Evolutionary conservation across 805 yeast species (phyloP).

Genomic region (Naumovozyma castellii): DNA sequence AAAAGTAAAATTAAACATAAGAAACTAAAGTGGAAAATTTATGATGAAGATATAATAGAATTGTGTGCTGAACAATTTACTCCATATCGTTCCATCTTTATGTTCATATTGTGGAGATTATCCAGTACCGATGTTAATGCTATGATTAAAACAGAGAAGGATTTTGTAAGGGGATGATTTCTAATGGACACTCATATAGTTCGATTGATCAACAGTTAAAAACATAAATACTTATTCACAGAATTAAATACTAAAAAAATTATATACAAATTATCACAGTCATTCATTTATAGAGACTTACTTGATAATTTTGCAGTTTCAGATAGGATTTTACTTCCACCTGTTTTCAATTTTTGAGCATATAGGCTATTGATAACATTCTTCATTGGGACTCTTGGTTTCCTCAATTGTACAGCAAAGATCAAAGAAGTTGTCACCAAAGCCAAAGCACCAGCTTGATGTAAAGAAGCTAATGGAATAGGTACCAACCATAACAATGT

Average conservation of each 20-base stretch:
- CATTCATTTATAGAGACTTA: not conserved
- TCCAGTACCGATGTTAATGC: constrained; percentile 49
- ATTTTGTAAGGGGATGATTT: constrained; percentile 9
- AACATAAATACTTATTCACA: not conserved
- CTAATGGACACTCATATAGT: too few relatives aligned
- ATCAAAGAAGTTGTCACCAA: constrained; percentile 71
- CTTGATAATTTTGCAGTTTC: constrained; percentile 30
- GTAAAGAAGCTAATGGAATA: constrained; percentile 84
- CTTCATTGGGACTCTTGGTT: constrained; percentile 42
- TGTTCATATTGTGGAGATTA: constrained; percentile 67
- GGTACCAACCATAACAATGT: constrained; percentile 88
- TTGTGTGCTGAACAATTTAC: constrained; percentile 46
- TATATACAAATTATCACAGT: not conserved
- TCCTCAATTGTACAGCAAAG: constrained; percentile 46
- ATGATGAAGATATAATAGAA: constrained; percentile 49
- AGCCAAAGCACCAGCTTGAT: constrained; percentile 94
- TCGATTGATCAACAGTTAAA: not conserved
- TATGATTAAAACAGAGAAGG: constrained; percentile 24
- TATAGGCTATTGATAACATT: constrained; percentile 26
- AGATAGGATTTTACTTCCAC: constrained; percentile 29
- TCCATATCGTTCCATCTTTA: constrained; percentile 61
- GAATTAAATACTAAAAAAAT: not conserved
- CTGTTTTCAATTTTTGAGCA: constrained; percentile 13
- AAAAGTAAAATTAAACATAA: constrained; percentile 32
- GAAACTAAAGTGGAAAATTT: constrained; percentile 56